A percentile compares a stretch with the other conserved stretches of the same genome.
These are phyloP conservation scores for Podila epicladia DNA, from an alignment of 192 early-diverging fungal species.

Conservation along the genomic window DNA sequence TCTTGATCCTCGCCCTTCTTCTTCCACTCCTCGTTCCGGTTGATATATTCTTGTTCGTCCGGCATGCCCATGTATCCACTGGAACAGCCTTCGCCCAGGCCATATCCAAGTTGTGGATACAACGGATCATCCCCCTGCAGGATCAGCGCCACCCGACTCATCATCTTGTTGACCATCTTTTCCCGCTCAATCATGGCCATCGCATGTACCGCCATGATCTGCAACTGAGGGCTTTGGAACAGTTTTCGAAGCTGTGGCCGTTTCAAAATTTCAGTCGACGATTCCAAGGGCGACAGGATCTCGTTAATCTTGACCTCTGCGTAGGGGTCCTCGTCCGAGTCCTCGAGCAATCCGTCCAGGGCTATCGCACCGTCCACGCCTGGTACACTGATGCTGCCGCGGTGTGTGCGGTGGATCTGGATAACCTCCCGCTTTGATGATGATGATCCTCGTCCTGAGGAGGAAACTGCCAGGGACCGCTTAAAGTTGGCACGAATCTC, in stretches of 20 bases:
- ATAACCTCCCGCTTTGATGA: constrained; percentile 18
- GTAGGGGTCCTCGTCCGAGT: constrained; percentile 66
- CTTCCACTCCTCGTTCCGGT: constrained; percentile 39
- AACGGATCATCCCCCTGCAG: constrained; percentile 71
- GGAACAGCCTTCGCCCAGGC: constrained; percentile 45
- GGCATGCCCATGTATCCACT: constrained; percentile 38
- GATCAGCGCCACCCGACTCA: constrained; percentile 62
- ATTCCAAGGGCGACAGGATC: constrained; percentile 64
- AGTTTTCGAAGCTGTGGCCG: constrained; percentile 60
- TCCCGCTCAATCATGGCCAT: constrained; percentile 75
- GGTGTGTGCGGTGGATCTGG: constrained; percentile 4
- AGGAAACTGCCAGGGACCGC: constrained; percentile 22
- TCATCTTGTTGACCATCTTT: constrained; percentile 65
- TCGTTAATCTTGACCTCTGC: constrained; percentile 69
- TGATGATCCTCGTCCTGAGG: neutral
- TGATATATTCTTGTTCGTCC: constrained; percentile 26
- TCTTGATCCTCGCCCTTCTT: constrained; percentile 38
- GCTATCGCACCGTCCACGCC: constrained; percentile 9
- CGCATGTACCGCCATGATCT: constrained; percentile 61
- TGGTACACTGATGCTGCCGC: no score
- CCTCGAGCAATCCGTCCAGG: constrained; percentile 27
- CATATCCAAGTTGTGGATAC: constrained; percentile 65
- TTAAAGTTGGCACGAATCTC: constrained; percentile 28
- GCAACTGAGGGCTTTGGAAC: constrained; percentile 62
- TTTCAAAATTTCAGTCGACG: constrained; percentile 60